Base-by-base conservation (phyloP, 768 basidiomycete genomes). In the Hygrocybe coccinea region DNA sequence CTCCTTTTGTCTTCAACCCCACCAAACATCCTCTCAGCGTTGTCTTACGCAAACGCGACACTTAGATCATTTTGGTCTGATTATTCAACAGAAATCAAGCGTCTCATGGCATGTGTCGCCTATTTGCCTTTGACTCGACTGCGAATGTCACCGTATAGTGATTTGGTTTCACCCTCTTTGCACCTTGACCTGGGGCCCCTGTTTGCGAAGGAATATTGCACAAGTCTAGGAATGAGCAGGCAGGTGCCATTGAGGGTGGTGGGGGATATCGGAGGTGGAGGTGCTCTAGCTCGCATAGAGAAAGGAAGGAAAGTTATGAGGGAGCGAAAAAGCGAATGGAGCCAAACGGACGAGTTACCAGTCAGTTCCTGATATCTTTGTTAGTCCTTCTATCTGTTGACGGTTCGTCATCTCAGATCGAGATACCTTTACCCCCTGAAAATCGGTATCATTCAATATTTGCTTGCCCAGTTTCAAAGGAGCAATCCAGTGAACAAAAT, bases 401-500 rank as follows among this genome's bases (percentile, higher is more conserved):
- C 44, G 56, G 6, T 53, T 1, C 61, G 22, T 22, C 5, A 14
- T 37, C 22, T 15, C 34, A 98, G 95, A 94, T 99, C 63, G 95
- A 97, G 73, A 91, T 98, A 59, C 91, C 91, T 1, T 67, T 98
- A 10, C 82, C 89, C 1, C 77, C 90, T 1, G 85, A 89, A 60
- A 88, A 95, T 64, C 80, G 93, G 25, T 98, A 95, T 71, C 97
- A 99, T 69, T 97, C 95, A 1, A 88, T 98, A 55, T 98, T 99
- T 69, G 86, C 93, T 46, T 99, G 97, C 69, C 91, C 97, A 0
- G 97, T 99, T 19, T 95, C 93, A 8, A 98, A 97, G 71, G 95
- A 98, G 64, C 95, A 97, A 71, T 86, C 93, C 21, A 95, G 91
- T 3, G 88, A 91, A 51, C 70, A 79, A 56, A 99, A 99, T 68